Evolutionary conservation across 176 grass and related monocot species (phyloP).

Genomic region (Zoysia pacifica): DNA sequence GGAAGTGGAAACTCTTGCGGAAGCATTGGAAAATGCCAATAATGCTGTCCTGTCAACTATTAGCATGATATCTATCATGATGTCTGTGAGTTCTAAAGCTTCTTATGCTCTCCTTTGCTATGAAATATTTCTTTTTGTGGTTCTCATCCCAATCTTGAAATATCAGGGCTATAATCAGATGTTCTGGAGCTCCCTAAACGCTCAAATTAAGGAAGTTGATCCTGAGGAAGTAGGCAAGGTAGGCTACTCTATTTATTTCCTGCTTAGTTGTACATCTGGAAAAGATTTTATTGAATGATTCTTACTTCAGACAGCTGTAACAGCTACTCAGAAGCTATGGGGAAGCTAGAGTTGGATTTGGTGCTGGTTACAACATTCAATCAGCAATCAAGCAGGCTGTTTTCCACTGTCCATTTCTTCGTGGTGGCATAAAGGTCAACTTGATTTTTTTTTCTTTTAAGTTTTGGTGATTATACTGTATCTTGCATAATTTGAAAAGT

Average conservation of each 20-base stretch:
- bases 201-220: conserved; percentile 61
- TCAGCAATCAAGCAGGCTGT: conserved; percentile 91
- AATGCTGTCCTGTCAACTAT: conserved; percentile 84
- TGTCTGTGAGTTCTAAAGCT: conserved; percentile 65
- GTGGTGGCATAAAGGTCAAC: conserved; percentile 72
- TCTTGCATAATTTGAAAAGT: neutral
- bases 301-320: conserved; percentile 47
- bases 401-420: conserved; percentile 75
- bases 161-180: conserved; percentile 63
- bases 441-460: conserved; percentile 16
- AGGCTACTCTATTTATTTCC: conserved; percentile 23
- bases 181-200: conserved; percentile 65
- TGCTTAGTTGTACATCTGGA: conserved; percentile 29
- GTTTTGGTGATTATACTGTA: neutral
- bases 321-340: conserved; percentile 74
- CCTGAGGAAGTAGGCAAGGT: conserved; percentile 76
- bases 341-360: conserved; percentile 93
- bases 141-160: conserved; percentile 27
- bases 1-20: conserved; percentile 87
- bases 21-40: conserved; percentile 95
- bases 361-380: conserved; percentile 84
- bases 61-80: conserved; percentile 83
- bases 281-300: conserved; percentile 35
- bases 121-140: conserved; percentile 29
- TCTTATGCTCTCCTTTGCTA: conserved; percentile 7